Percentiles rank a stretch among this genome's conserved stretches.
phyloP scores from a whole-genome alignment of 169 alveolate species.

The Toxoplasma gondii region DNA sequence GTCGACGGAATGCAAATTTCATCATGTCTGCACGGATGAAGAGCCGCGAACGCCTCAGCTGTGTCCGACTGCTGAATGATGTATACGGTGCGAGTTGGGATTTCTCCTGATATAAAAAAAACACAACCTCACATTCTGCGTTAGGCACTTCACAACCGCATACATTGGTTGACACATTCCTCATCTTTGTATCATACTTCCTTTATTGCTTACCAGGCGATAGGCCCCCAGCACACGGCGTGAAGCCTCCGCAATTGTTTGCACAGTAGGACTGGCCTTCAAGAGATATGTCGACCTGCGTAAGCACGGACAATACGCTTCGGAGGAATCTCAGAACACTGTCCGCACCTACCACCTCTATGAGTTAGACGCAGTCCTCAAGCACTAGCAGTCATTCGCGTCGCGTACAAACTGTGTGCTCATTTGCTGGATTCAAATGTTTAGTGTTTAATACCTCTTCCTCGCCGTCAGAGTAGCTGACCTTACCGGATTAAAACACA shows the following conservation, averaged over 20 bases:
- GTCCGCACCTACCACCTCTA: neutral
- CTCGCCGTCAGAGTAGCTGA: neutral
- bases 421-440: no score
- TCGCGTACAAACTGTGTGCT: neutral
- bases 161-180: neutral
- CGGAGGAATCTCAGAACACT: neutral
- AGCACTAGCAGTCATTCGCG: neutral
- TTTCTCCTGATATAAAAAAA: neutral
- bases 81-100: neutral
- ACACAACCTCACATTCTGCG: neutral
- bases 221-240: constrained; percentile 11
- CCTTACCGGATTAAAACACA: constrained; percentile 23
- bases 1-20: neutral
- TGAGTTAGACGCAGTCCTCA: neutral
- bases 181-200: neutral
- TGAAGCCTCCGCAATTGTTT: constrained; percentile 23
- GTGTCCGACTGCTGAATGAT: neutral
- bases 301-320: neutral
- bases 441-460: neutral
- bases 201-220: neutral
- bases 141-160: neutral
- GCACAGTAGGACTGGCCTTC: constrained; percentile 8
- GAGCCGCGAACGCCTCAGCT: constrained; percentile 34
- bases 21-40: constrained; percentile 15
- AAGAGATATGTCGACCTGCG: constrained; percentile 8